Conservation (phyloP, 202 grass and related monocot species). For the Digitaria exilis region DNA sequence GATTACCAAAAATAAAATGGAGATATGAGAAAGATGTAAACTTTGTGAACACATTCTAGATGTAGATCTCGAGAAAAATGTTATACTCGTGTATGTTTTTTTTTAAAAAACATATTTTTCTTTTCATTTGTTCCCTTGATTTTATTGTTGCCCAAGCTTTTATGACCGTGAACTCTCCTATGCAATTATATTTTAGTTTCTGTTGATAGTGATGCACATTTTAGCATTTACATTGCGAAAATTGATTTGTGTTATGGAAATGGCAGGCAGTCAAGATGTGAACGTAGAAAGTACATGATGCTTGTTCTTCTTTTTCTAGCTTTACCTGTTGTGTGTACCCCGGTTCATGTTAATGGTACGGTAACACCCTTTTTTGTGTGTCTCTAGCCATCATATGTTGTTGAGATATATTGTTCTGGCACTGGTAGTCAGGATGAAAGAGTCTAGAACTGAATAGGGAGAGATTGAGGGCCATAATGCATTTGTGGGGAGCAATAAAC, state of each 20-base stretch:
- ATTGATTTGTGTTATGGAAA: not conserved
- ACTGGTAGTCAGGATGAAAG: not conserved
- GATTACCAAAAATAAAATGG: not conserved
- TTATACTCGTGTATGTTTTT: not conserved
- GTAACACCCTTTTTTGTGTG: not conserved
- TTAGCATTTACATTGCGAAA: not conserved
- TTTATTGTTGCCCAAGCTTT: not conserved
- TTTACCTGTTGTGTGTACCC: not conserved
- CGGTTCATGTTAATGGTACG: not conserved
- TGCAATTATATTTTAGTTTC: not conserved
- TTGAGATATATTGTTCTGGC: not conserved
- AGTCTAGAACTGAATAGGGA: not conserved
- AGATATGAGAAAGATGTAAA: not conserved
- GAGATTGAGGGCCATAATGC: not conserved
- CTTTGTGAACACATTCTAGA: not conserved
- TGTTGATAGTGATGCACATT: not conserved
- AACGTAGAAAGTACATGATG: not conserved
- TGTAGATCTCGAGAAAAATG: not conserved
- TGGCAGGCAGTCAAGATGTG: not conserved
- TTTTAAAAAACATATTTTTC: not conserved
- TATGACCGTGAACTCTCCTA: not conserved
- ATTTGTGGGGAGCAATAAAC: slow-evolving; percentile 2
- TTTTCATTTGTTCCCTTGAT: not conserved
- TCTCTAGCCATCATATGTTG: not conserved
- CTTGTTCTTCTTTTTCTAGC: not conserved